phyloP scores from a whole-genome alignment of 2,329 filamentous ascomycete species.

The Hymenoscyphus occultus region DNA sequence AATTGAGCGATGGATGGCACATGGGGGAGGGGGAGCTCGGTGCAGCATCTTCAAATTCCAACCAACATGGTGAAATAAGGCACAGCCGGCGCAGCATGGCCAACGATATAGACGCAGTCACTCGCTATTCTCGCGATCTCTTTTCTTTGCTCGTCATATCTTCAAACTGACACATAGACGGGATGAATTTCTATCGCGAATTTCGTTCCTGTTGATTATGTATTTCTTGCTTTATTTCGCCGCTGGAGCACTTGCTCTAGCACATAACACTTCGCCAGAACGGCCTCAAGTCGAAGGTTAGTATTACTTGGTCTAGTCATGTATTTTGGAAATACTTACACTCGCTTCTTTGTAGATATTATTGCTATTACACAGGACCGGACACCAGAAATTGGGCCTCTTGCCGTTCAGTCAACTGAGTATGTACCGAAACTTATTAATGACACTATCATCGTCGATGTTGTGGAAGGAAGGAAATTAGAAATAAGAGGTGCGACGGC shows the following conservation, averaged over 20 bases:
- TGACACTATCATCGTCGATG: conserved; percentile 11
- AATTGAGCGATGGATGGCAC: background rate
- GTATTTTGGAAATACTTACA: conserved; percentile 8
- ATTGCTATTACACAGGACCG: background rate
- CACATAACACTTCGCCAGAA: conserved; percentile 10
- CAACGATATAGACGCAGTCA: conserved; percentile 11
- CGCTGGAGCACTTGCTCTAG: conserved; percentile 11
- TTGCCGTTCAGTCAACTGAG: background rate
- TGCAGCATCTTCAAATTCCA: background rate
- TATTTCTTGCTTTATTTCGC: conserved; percentile 11
- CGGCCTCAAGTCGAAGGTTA: conserved; percentile 9
- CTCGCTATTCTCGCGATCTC: conserved; percentile 4
- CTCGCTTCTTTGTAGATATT: background rate
- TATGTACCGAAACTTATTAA: background rate
- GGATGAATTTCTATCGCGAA: conserved; percentile 10
- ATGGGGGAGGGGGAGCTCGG: background rate
- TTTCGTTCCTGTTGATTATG: conserved; percentile 10
- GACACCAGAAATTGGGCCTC: background rate
- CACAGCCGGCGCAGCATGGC: background rate
- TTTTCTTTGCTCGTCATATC: conserved; percentile 11
- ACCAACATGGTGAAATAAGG: conserved; percentile 1
- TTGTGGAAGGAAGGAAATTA: background rate
- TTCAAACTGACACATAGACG: background rate
- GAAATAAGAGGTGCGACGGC: conserved; percentile 5
- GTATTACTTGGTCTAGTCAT: conserved; percentile 1